These are phyloP conservation scores for Starmerella tilneyi DNA, from an alignment of 805 yeast genomes.

Conservation along the genomic window DNA sequence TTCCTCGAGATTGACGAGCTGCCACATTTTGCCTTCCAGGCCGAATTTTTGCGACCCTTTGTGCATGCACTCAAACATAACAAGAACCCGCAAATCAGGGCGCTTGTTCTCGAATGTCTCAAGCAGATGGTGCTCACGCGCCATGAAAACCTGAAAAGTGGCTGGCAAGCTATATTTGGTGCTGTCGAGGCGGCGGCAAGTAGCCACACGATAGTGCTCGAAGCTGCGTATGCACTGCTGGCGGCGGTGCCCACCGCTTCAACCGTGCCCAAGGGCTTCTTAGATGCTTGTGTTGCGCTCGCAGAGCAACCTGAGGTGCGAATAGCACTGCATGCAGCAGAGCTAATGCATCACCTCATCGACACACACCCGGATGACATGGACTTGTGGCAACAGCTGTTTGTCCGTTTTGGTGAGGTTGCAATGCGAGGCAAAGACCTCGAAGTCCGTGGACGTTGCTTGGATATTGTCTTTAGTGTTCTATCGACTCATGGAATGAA, in stretches of 20 bases:
- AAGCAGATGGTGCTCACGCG: constrained; percentile 74
- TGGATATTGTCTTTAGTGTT: constrained; percentile 71
- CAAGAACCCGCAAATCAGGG: constrained; percentile 59
- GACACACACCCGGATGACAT: constrained; percentile 20
- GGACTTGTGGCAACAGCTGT: constrained; percentile 32
- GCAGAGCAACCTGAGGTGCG: constrained; percentile 75
- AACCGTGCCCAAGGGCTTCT: constrained; percentile 35
- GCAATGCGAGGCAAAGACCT: constrained; percentile 89
- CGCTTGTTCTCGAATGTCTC: constrained; percentile 82
- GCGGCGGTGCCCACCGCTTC: constrained; percentile 33
- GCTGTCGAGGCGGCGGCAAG: constrained; percentile 64
- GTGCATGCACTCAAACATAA: constrained; percentile 65
- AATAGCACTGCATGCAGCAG: constrained; percentile 68
- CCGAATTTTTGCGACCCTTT: constrained; percentile 85
- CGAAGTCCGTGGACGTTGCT: constrained; percentile 84
- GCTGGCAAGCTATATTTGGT: constrained; percentile 85
- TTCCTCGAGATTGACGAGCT: constrained; percentile 89
- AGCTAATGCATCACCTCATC: constrained; percentile 46
- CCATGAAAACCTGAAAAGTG: constrained; percentile 67
- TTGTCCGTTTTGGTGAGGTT: constrained; percentile 74
- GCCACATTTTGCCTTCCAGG: constrained; percentile 90
- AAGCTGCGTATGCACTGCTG: constrained; percentile 18
- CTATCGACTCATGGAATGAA: constrained; percentile 67
- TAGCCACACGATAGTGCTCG: constrained; percentile 10
- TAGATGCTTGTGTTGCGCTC: constrained; percentile 65